Percentiles rank a stretch among this genome's conserved stretches.
These are phyloP conservation scores for Coniochaeta prunicola DNA, from an alignment of 2,329 filamentous ascomycete genomes.

Conservation along the genomic window DNA sequence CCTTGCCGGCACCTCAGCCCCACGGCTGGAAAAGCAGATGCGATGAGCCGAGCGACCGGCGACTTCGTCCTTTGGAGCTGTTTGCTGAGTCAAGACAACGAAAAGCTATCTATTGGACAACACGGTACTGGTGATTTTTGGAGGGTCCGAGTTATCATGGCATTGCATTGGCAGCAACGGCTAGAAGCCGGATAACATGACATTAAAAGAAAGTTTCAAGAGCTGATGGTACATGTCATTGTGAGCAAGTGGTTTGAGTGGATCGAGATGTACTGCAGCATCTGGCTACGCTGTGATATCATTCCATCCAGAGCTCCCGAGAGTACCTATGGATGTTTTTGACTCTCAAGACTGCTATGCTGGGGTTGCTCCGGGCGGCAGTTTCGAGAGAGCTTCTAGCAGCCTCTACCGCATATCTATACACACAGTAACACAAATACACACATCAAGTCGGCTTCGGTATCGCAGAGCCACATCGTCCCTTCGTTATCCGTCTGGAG, in stretches of 20 bases:
- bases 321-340: background rate
- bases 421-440: too few species aligned
- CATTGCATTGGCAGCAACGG: background rate
- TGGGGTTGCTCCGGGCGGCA: too few species aligned
- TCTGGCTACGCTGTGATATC: background rate
- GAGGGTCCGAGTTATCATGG: background rate
- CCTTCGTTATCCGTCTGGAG: background rate
- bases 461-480: background rate
- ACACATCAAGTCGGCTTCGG: background rate
- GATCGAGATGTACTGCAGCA: background rate
- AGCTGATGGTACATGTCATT: background rate
- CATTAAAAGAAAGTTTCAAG: background rate
- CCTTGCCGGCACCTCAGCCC: background rate
- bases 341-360: too few species aligned
- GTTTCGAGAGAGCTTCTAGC: background rate
- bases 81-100: background rate
- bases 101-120: background rate
- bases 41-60: slow-evolving; percentile 1
- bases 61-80: background rate
- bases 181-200: background rate
- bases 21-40: slow-evolving; percentile 1
- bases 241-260: too few species aligned
- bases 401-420: background rate
- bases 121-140: background rate
- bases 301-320: background rate